Evolutionary conservation across 2,329 filamentous ascomycete genomes (phyloP).

Genomic region (Penicillium sp.): DNA sequence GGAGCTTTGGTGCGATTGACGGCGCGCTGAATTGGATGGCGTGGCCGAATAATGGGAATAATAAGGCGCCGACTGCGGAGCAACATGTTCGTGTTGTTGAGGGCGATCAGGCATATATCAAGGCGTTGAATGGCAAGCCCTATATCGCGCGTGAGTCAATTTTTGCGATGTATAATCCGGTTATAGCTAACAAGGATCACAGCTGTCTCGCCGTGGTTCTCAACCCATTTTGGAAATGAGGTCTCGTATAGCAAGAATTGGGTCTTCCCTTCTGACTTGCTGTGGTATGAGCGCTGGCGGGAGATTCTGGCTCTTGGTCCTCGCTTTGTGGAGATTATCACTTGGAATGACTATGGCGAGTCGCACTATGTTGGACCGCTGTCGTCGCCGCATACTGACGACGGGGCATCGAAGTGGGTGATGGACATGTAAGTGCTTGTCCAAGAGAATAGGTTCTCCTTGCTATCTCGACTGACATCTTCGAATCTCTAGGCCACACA

Average conservation of each 20-base stretch:
- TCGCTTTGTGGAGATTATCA: conserved; percentile 52
- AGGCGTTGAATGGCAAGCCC: conserved; percentile 41
- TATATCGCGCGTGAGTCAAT: conserved; percentile 52
- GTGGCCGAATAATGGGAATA: conserved; percentile 48
- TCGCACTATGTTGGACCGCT: conserved; percentile 58
- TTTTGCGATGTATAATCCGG: background rate
- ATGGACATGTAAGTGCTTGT: conserved; percentile 50
- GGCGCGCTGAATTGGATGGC: conserved; percentile 49
- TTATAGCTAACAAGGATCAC: background rate
- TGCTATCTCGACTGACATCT: background rate
- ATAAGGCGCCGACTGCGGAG: conserved; percentile 52
- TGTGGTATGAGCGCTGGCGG: conserved; percentile 49
- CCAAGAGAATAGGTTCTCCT: background rate
- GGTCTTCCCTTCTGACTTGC: conserved; percentile 49
- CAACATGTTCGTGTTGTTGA: conserved; percentile 45
- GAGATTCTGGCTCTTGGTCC: conserved; percentile 50
- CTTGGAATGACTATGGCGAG: conserved; percentile 58
- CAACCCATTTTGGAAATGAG: conserved; percentile 51
- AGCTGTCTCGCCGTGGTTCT: conserved; percentile 56
- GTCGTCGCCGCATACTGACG: conserved; percentile 42
- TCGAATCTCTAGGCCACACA: conserved; percentile 47
- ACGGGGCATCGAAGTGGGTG: conserved; percentile 51
- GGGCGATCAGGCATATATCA: conserved; percentile 39
- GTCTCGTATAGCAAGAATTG: conserved; percentile 56
- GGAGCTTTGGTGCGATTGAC: conserved; percentile 43